Percentiles rank a stretch among this genome's conserved stretches.
Evolutionary conservation across 1,284 basidiomycete species (phyloP).

Genomic region (Cystobasidium pallidum): DNA sequence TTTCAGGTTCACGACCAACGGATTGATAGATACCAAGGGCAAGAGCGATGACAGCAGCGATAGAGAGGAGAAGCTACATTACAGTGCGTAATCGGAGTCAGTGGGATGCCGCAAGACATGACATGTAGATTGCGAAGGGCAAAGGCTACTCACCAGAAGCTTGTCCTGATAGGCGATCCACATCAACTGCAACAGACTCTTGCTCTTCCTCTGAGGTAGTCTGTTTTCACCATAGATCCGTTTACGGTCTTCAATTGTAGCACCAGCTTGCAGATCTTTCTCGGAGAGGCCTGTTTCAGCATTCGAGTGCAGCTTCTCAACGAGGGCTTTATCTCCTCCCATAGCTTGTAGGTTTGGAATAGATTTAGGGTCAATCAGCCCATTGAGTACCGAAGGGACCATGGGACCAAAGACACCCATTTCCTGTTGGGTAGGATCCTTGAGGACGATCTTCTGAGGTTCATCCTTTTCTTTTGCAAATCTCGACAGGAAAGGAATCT

Average conservation of each 20-base stretch:
- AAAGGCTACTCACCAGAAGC: conserved; percentile 70
- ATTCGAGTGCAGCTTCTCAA: conserved; percentile 55
- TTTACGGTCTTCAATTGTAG: conserved; percentile 68
- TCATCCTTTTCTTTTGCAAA: conserved; percentile 35
- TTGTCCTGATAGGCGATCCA: conserved; percentile 95
- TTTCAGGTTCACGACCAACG: conserved; percentile 70
- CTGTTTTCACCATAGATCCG: conserved; percentile 82
- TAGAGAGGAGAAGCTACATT: conserved; percentile 76
- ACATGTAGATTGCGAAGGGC: not conserved
- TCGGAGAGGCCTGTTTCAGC: conserved; percentile 57
- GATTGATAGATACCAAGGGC: conserved; percentile 93
- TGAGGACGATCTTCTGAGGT: conserved; percentile 19
- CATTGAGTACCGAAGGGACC: conserved; percentile 75
- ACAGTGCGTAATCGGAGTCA: not conserved
- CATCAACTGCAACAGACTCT: conserved; percentile 82
- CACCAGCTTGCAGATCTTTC: conserved; percentile 56
- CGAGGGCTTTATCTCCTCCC: conserved; percentile 72
- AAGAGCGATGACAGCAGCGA: conserved; percentile 89
- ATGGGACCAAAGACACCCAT: conserved; percentile 57
- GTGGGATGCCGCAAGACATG: not conserved
- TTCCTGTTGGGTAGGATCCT: conserved; percentile 66
- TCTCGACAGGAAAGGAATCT: conserved; percentile 33
- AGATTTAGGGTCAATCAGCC: conserved; percentile 84
- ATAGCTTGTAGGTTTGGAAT: conserved; percentile 69
- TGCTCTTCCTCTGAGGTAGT: conserved; percentile 75